Evolutionary conservation across 257 asterid species (phyloP).

Genomic region (Solanum dulcamara): DNA sequence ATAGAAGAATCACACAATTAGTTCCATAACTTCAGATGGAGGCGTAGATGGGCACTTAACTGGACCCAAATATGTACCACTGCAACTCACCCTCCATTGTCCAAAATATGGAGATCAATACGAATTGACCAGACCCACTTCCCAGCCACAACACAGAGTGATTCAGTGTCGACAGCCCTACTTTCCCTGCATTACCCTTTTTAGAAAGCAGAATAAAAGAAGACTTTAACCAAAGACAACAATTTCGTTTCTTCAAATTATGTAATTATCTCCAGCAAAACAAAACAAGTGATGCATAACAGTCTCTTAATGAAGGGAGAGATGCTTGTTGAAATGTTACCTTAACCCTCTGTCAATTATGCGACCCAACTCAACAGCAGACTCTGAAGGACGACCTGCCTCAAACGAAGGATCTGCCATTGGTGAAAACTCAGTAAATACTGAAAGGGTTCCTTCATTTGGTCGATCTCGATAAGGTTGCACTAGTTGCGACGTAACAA

Average conservation of each 20-base stretch:
- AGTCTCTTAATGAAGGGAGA: background rate
- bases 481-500: slow-evolving; percentile 72
- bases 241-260: background rate
- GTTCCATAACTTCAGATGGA: background rate
- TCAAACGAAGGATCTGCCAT: slow-evolving; percentile 99
- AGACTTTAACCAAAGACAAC: background rate
- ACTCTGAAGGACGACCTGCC: slow-evolving; percentile 84
- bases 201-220: background rate
- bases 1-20: background rate
- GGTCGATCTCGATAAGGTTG: slow-evolving; percentile 92
- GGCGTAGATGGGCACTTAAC: background rate
- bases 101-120: slow-evolving; percentile 78
- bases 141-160: slow-evolving; percentile 89
- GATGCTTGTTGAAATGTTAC: slow-evolving; percentile 16
- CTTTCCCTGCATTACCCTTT: slow-evolving; percentile 62
- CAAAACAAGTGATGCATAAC: background rate
- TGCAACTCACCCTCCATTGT: slow-evolving; percentile 81
- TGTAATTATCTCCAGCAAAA: background rate
- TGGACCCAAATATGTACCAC: background rate
- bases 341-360: slow-evolving; percentile 93
- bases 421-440: slow-evolving; percentile 89
- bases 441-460: slow-evolving; percentile 75
- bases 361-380: slow-evolving; percentile 91
- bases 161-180: slow-evolving; percentile 93
- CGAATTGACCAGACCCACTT: slow-evolving; percentile 96